Base-by-base conservation (phyloP, 2,329 filamentous ascomycete genomes). In the Pyrenophora tritici-repentis region DNA sequence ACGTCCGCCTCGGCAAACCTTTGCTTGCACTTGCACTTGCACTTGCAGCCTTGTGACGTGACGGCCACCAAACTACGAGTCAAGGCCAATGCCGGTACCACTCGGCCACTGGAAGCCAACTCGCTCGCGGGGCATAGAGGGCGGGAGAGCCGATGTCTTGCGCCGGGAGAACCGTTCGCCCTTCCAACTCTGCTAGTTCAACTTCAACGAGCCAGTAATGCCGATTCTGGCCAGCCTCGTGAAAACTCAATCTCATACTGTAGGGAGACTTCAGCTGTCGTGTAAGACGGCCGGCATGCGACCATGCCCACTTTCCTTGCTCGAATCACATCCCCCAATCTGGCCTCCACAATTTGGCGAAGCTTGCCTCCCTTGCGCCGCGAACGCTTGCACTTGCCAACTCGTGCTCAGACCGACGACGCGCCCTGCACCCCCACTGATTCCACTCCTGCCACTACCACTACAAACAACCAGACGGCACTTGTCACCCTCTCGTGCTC, bases 91-190 rank as follows among this genome's bases (percentile, higher is more conserved):
- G 52, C 44, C 49, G 46, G 53, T 59, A 56, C 64, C 62, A 68
- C 63, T 71, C 66, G 67, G 46, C 60, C 54, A 60, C 56, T 57
- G 63, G 58, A 67, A 56, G n/a, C n/a, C 54, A 59, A 56, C 56
- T 61, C 60, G 55, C 59, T 68, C 66, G 65, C 66, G 54, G 59
- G 59, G 55, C 56, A 56, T 46, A 50, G 53, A 42, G 45, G 33
- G 52, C 60, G 50, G 53, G 54, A 61, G 39, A 34, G 52, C 59
- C 54, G 36, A 56, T 55, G 51, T 60, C 55, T 58, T 56, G 55
- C 58, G 50, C 38, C 54, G 54, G 50, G 54, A 53, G 54, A 62
- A 52, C 44, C 49, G 44, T 48, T 52, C 44, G 49, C 31, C 29
- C 45, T 33, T 33, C 41, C 40, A 43, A 17, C 18, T 14, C 20